These are phyloP conservation scores for Salpingoeca rosetta DNA, from an alignment of 78 protist genomes.

Conservation along the genomic window DNA sequence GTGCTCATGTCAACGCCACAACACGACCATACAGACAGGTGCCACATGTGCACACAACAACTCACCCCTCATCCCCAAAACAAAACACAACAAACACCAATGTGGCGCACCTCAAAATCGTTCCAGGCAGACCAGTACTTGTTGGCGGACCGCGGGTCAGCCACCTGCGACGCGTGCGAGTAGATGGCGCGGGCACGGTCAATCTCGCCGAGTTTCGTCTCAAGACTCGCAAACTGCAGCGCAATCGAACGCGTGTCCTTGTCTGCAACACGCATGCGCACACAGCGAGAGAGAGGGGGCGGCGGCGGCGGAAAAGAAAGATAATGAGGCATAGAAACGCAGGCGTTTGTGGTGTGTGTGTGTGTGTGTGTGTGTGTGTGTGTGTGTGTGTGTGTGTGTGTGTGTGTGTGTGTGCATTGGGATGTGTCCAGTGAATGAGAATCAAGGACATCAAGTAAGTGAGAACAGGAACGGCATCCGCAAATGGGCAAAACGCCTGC, in stretches of 20 bases:
- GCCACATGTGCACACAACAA: too few species aligned
- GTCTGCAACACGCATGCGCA: conserved; percentile 35
- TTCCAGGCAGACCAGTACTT: conserved; percentile 85
- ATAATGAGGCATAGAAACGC: background rate
- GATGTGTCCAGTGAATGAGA: background rate
- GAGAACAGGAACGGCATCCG: too few species aligned
- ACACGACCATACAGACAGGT: background rate
- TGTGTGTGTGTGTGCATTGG: background rate
- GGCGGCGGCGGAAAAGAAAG: background rate
- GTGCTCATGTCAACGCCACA: background rate
- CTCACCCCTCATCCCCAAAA: background rate
- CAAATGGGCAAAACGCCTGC: too few species aligned
- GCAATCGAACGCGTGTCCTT: conserved; percentile 55
- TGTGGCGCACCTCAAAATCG: conserved; percentile 66
- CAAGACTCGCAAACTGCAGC: conserved; percentile 76
- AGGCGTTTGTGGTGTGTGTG: too few species aligned
- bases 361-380: too few species aligned
- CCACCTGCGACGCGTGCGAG: conserved; percentile 73
- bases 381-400: background rate
- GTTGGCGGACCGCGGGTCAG: conserved; percentile 47
- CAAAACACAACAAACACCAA: background rate
- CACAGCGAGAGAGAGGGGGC: background rate
- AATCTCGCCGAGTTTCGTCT: conserved; percentile 86
- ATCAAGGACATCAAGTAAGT: background rate
- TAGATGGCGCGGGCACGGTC: conserved; percentile 93